Conservation (phyloP, 495 filamentous ascomycete species). For the Schizothecium vesticola region DNA sequence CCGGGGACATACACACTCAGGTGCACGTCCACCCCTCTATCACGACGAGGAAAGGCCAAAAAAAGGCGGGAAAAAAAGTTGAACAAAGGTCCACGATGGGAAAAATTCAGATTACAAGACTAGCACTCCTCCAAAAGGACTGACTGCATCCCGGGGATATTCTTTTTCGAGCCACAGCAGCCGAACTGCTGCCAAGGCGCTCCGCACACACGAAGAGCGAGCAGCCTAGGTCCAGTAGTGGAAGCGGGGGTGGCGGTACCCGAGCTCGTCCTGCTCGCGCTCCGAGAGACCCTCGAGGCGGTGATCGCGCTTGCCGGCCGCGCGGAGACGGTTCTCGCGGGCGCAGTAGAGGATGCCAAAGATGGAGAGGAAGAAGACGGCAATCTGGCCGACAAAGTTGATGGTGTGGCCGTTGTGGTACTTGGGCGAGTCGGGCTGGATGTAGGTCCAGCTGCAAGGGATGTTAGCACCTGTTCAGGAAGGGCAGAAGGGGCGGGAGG, state of each 20-base stretch:
- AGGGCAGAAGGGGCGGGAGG: neutral
- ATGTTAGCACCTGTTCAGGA: neutral
- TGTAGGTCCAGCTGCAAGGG: conserved; percentile 46
- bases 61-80: neutral
- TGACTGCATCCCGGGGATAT: neutral
- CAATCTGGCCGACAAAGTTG: conserved; percentile 49
- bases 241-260: conserved; percentile 51
- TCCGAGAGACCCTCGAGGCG: conserved; percentile 47
- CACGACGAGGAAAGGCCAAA: neutral
- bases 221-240: conserved; percentile 36
- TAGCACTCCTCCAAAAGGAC: neutral
- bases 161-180: neutral
- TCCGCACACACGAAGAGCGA: neutral
- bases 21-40: neutral
- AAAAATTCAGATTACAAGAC: neutral
- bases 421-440: conserved; percentile 41
- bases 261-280: conserved; percentile 42
- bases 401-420: conserved; percentile 54
- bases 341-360: conserved; percentile 49
- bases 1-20: neutral
- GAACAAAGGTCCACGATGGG: neutral
- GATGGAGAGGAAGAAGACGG: conserved; percentile 35
- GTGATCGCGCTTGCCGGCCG: conserved; percentile 45
- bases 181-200: neutral
- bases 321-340: conserved; percentile 48